Base-by-base conservation (phyloP, 2,329 filamentous ascomycete species). In the Fonsecaea pugnacius region DNA sequence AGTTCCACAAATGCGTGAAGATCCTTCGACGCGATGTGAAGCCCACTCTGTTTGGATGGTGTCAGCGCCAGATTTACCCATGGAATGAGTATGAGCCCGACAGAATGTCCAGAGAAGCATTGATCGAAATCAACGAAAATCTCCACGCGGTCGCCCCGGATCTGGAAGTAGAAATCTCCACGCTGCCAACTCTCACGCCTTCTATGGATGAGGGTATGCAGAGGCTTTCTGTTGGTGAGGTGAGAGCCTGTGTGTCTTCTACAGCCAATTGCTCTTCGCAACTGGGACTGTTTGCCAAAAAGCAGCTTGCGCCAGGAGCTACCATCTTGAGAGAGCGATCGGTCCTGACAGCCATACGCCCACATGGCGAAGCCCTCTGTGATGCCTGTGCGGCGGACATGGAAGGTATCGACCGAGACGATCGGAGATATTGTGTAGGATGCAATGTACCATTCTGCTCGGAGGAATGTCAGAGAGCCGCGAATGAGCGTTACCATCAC, bases 231-330 rank as follows among this genome's bases (percentile, higher is more conserved):
- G 12, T 53, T 24, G 43, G 48, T 55, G 62, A 57, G 18, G 32
- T 24, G 10, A 32, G 33, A 32, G 32, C 51, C 46, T 14, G 14
- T 33, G 43, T 27, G 33, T 33, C 66, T 32, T 60, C 68, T 32
- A 63, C 71, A 18, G 72, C 74, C 24, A 74, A 84, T 54, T 79
- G 80, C 27, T 84, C 83, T 3, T 84, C 84, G 62, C 95, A 99
- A 76, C 84, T 99, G 0, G 95, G 95, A 4, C 84, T 99, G 3
- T 98, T 98, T 75, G 94, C 93, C 7, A 91, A 87, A 71, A 85
- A 91, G 68, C 89, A 96, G 69, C 91, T 98, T 40, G 78, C 81
- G 0, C 86, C 92, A 0, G 91, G 90, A 9, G 90, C 96, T 74
- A 82, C 84, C 5, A 87, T 97, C 1, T 83, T 99, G 33, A 81